Evolutionary conservation across 305 asterid genomes (phyloP).

Genomic region (Ajuga reptans): DNA sequence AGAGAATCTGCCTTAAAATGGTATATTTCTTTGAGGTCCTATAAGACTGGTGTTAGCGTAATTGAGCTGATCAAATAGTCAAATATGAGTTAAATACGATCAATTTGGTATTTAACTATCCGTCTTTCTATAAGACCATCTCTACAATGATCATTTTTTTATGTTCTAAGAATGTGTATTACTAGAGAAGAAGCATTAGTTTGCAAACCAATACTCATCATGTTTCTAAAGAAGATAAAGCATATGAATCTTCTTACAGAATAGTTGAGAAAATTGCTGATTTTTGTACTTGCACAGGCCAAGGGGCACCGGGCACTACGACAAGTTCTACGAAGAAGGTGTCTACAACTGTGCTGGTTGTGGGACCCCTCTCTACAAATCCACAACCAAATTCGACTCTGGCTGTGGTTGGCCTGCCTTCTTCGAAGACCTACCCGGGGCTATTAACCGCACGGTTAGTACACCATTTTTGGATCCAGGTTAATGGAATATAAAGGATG

Average conservation of each 20-base stretch:
- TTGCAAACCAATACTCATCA: not conserved
- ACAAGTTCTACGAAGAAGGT: constrained; percentile 56
- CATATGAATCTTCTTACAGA: not conserved
- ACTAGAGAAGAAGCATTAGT: not conserved
- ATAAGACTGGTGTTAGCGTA: too few species aligned
- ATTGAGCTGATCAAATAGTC: too few species aligned
- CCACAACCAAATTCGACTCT: constrained; percentile 64
- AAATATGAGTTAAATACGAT: too few species aligned
- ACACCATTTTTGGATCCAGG: too few species aligned
- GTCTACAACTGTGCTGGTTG: constrained; percentile 60
- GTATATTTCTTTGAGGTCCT: too few species aligned
- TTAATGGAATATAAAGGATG: too few species aligned
- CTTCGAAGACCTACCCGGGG: constrained; percentile 62
- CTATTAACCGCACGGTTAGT: constrained; percentile 58
- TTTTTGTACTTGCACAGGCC: constrained; percentile 28
- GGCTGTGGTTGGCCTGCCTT: constrained; percentile 95
- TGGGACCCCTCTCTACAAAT: constrained; percentile 62
- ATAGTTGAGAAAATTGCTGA: not conserved
- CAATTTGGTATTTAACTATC: too few species aligned
- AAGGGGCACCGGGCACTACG: constrained; percentile 66
- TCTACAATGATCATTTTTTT: not conserved
- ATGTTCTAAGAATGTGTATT: not conserved
- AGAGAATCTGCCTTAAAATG: too few species aligned
- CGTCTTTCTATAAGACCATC: too few species aligned
- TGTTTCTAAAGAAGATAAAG: not conserved